Conservation (phyloP, 1,284 basidiomycete genomes). For the Malassezia equina region DNA sequence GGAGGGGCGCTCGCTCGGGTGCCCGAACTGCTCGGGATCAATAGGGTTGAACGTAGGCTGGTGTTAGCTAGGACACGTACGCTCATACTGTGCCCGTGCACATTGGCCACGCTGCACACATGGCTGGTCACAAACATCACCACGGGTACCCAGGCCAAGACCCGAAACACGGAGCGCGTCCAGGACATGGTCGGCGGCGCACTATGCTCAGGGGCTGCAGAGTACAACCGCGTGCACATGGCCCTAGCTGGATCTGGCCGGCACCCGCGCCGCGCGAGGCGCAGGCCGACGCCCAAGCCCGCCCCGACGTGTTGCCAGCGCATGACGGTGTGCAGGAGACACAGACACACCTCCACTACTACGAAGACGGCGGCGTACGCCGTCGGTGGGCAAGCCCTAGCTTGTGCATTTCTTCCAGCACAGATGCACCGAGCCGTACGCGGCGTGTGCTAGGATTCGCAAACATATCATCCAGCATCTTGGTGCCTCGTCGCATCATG, state of each 20-base stretch:
- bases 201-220: background rate
- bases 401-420: slow-evolving; percentile 12
- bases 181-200: background rate
- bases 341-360: background rate
- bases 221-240: background rate
- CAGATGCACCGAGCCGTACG: slow-evolving; percentile 23
- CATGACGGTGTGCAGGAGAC: background rate
- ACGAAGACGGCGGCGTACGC: background rate
- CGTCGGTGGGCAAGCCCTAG: slow-evolving; percentile 3
- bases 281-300: background rate
- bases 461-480: slow-evolving; percentile 36
- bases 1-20: slow-evolving; percentile 49
- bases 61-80: slow-evolving; percentile 12
- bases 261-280: background rate
- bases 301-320: background rate
- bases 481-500: slow-evolving; percentile 33
- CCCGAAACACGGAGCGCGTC: slow-evolving; percentile 2
- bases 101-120: slow-evolving; percentile 50
- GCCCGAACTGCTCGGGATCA: slow-evolving; percentile 6
- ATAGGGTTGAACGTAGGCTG: slow-evolving; percentile 38
- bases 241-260: background rate
- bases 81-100: slow-evolving; percentile 49
- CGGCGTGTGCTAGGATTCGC: slow-evolving; percentile 32
- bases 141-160: slow-evolving; percentile 52
- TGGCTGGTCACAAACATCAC: slow-evolving; percentile 51